Conservation (phyloP, 495 filamentous ascomycete genomes). For the Staphylotrichum longicolle region DNA sequence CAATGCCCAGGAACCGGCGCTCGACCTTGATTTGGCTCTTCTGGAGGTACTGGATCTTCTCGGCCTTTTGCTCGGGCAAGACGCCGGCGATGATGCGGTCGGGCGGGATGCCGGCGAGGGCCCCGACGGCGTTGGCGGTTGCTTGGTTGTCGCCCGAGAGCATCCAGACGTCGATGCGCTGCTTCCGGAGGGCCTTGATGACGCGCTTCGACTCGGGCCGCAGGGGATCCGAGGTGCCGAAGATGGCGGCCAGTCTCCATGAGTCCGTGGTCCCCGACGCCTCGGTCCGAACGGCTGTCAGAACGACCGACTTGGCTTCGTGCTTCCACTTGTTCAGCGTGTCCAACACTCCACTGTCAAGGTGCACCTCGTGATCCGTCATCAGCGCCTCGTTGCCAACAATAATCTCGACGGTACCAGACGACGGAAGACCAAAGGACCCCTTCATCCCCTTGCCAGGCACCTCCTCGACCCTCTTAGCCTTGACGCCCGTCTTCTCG, state of each 20-base stretch:
- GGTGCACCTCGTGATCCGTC: constrained; percentile 40
- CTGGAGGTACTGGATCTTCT: constrained; percentile 78
- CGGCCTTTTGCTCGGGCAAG: constrained; percentile 80
- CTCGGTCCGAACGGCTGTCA: constrained; percentile 52
- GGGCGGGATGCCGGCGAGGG: constrained; percentile 68
- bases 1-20: too few relatives aligned
- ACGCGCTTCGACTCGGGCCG: constrained; percentile 69
- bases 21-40: neutral
- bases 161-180: constrained; percentile 79
- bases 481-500: constrained; percentile 29
- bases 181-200: constrained; percentile 62
- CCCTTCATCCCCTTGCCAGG: constrained; percentile 81
- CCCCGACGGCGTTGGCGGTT: constrained; percentile 74
- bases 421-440: constrained; percentile 46
- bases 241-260: constrained; percentile 49
- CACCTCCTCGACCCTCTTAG: constrained; percentile 64
- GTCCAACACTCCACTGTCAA: constrained; percentile 36
- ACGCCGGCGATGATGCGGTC: constrained; percentile 84
- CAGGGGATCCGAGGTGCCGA: constrained; percentile 69
- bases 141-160: constrained; percentile 82
- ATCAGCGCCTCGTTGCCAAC: constrained; percentile 85
- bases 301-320: constrained; percentile 69
- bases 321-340: constrained; percentile 63
- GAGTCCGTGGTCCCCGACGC: neutral
- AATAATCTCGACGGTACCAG: constrained; percentile 57